Percentiles rank a stretch among this genome's conserved stretches.
These are phyloP conservation scores for Lactarius pseudohatsudake DNA, from an alignment of 768 basidiomycete species.

Conservation along the genomic window DNA sequence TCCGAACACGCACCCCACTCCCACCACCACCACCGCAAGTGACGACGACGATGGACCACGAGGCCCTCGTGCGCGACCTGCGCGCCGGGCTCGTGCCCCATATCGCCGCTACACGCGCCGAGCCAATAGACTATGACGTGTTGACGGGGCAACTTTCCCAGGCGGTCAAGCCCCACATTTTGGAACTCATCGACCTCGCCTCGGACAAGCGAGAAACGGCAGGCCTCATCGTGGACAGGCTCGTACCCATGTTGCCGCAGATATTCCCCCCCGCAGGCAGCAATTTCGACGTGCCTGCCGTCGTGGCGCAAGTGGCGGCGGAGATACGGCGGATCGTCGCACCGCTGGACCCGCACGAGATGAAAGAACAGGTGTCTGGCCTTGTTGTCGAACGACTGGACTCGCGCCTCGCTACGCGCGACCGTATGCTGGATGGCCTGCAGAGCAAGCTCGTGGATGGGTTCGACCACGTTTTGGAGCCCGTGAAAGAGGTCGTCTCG, in stretches of 20 bases:
- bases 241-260: constrained; percentile 63
- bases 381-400: constrained; percentile 84
- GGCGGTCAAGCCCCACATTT: constrained; percentile 86
- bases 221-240: constrained; percentile 69
- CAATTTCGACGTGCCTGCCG: constrained; percentile 49
- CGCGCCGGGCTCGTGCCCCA: constrained; percentile 57
- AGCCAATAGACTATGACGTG: constrained; percentile 74
- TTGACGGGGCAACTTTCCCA: constrained; percentile 74
- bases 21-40: neutral
- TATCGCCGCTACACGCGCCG: constrained; percentile 58
- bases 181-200: constrained; percentile 84
- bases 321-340: constrained; percentile 73
- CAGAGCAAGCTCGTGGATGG: constrained; percentile 55
- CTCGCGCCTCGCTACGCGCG: constrained; percentile 74
- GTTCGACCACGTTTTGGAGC: constrained; percentile 46
- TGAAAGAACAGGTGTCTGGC: constrained; percentile 88
- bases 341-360: constrained; percentile 79
- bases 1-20: constrained; percentile 41
- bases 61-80: constrained; percentile 61
- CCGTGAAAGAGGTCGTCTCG: constrained; percentile 42
- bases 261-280: constrained; percentile 36
- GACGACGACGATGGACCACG: constrained; percentile 41
- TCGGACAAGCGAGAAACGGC: constrained; percentile 90
- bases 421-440: constrained; percentile 62
- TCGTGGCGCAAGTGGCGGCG: constrained; percentile 58